phyloP scores from a whole-genome alignment of 139 green algal species.

The Coelastrella sp. region DNA sequence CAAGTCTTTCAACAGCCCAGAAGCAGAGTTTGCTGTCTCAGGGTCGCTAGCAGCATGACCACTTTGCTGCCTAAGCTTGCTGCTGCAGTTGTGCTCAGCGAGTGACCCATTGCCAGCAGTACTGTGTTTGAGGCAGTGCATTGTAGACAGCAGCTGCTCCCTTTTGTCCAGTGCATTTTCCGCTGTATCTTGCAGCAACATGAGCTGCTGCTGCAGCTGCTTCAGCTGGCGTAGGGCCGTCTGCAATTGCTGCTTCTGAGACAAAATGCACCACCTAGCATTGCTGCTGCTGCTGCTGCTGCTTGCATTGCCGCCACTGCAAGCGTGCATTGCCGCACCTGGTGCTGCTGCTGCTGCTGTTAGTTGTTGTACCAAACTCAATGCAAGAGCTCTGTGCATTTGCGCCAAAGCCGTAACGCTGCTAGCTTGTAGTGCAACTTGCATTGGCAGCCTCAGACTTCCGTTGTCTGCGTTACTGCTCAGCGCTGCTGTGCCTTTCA shows the following conservation, averaged over 20 bases:
- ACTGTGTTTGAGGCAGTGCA: no score
- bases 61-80: not conserved
- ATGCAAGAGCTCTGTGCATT: not conserved
- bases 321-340: constrained; percentile 2
- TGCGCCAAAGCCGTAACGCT: constrained; percentile 19
- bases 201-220: constrained; percentile 42
- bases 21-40: not conserved
- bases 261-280: not conserved
- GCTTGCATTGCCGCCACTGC: not conserved
- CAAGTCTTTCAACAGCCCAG: not conserved
- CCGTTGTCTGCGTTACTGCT: not conserved
- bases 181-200: constrained; percentile 3
- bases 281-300: constrained; percentile 24
- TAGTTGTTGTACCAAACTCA: not conserved
- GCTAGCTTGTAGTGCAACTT: not conserved
- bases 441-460: not conserved
- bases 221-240: not conserved
- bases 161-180: not conserved
- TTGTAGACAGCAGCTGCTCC: not conserved
- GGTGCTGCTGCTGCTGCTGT: not conserved
- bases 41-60: not conserved
- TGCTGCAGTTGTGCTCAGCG: no score
- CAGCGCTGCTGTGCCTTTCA: not conserved
- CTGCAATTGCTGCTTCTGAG: not conserved
- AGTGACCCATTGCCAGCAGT: no score